Evolutionary conservation across 139 green algal species (phyloP).

Genomic region (Coelastrella sp.): DNA sequence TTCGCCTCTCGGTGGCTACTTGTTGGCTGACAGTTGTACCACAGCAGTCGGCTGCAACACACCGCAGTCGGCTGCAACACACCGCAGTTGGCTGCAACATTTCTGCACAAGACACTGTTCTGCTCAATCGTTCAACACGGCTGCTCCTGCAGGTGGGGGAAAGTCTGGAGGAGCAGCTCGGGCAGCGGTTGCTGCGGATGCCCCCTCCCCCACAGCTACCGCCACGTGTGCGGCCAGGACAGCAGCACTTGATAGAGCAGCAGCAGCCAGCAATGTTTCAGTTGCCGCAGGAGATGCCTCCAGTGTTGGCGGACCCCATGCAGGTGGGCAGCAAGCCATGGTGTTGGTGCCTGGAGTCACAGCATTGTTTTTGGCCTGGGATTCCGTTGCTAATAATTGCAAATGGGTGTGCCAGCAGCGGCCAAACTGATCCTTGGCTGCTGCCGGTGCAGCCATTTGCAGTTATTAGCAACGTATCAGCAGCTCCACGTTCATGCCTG

Average conservation of each 20-base stretch:
- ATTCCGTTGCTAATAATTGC: no score
- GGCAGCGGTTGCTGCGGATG: constrained; percentile 81
- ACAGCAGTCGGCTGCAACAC: no score
- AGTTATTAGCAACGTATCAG: no score
- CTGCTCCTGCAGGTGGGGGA: constrained; percentile 27
- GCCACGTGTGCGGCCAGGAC: constrained; percentile 36
- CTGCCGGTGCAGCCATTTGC: no score
- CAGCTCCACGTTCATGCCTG: no score
- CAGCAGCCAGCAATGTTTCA: constrained; percentile 54
- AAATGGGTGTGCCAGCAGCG: no score
- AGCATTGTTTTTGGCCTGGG: neutral
- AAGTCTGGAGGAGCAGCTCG: constrained; percentile 82
- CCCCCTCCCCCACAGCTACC: constrained; percentile 66
- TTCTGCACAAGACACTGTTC: no score
- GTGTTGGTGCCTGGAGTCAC: neutral
- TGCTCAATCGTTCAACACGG: neutral
- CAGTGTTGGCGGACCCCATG: constrained; percentile 40
- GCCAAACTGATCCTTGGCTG: no score
- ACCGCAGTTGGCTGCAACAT: no score
- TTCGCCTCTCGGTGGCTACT: no score
- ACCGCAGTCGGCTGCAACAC: no score
- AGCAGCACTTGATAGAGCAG: constrained; percentile 33
- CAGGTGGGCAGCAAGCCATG: neutral
- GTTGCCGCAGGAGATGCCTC: constrained; percentile 56
- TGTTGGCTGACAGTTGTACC: no score